Evolutionary conservation across 176 grass and related monocot species (phyloP).

Genomic region (Carex myosuroides): DNA sequence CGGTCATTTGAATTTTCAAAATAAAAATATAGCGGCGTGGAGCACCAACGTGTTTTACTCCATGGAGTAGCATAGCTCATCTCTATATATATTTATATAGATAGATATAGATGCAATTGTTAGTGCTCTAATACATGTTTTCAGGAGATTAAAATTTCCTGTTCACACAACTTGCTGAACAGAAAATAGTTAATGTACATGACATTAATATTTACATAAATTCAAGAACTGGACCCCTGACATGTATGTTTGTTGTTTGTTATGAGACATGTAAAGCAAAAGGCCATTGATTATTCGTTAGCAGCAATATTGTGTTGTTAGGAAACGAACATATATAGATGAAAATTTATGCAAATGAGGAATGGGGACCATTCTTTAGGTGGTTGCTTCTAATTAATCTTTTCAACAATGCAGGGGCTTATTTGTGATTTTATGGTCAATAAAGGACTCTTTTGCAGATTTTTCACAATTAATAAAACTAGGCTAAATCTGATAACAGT

Average conservation of each 20-base stretch:
- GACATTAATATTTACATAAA: not conserved
- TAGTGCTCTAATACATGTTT: not conserved
- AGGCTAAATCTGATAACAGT: not conserved
- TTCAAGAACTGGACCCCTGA: not conserved
- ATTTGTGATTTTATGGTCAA: not conserved
- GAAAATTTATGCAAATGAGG: not conserved
- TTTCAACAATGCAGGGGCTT: too few relatives aligned
- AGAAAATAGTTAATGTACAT: not conserved
- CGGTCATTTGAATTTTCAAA: too few relatives aligned
- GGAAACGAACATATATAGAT: not conserved
- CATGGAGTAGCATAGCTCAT: too few relatives aligned
- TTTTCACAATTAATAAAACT: slow-evolving; percentile 10
- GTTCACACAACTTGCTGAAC: not conserved
- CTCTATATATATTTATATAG: too few relatives aligned
- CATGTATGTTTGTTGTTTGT: not conserved
- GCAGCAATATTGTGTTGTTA: not conserved
- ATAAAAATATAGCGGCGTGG: too few relatives aligned
- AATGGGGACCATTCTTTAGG: not conserved
- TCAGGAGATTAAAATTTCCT: not conserved
- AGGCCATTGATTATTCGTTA: not conserved
- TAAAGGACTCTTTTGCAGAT: not conserved
- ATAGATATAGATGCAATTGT: not conserved
- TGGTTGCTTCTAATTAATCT: not conserved
- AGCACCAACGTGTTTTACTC: too few relatives aligned
- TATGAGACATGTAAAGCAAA: slow-evolving; percentile 6